A percentile compares a stretch with the other conserved stretches of the same genome.
Evolutionary conservation across 106 monocot genomes (phyloP).

Genomic region (Xerophyta viscosa): DNA sequence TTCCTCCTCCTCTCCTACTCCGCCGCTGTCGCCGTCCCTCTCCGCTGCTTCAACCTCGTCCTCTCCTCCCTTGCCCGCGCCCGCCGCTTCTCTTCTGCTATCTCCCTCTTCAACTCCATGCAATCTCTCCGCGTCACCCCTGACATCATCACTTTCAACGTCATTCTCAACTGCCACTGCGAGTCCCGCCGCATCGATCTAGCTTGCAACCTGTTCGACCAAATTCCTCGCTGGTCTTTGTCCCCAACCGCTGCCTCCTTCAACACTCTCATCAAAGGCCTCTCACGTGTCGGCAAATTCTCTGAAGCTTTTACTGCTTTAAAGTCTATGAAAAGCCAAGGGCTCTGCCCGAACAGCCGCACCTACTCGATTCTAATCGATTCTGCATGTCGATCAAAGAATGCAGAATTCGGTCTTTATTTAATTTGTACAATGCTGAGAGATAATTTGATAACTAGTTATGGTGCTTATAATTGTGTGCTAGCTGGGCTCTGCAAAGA

Average conservation of each 20-base stretch:
- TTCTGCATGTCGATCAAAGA: slow-evolving; percentile 14
- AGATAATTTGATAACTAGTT: slow-evolving; percentile 15
- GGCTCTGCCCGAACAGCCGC: slow-evolving; percentile 30
- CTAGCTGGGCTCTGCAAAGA: slow-evolving; percentile 37
- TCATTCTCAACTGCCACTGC: not conserved
- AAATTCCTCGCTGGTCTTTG: slow-evolving; percentile 13
- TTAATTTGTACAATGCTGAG: slow-evolving; percentile 27
- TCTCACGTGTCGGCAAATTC: slow-evolving; percentile 10
- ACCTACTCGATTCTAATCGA: slow-evolving; percentile 43
- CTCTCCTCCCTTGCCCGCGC: slow-evolving; percentile 5
- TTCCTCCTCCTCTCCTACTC: not conserved
- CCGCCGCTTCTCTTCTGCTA: not conserved
- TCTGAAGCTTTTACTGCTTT: slow-evolving; percentile 20
- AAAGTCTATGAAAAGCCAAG: slow-evolving; percentile 16
- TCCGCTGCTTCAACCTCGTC: slow-evolving; percentile 7
- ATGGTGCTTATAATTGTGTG: slow-evolving; percentile 28
- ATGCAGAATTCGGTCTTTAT: slow-evolving; percentile 19
- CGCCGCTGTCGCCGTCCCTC: not conserved
- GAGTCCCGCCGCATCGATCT: slow-evolving; percentile 8
- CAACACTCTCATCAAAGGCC: slow-evolving; percentile 47
- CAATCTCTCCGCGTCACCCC: not conserved
- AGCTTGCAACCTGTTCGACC: slow-evolving; percentile 29
- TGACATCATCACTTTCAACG: slow-evolving; percentile 12
- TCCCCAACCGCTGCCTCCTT: slow-evolving; percentile 21
- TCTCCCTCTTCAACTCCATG: slow-evolving; percentile 6